These are phyloP conservation scores for Gilbertella persicaria DNA, from an alignment of 371 early-diverging fungal genomes.

Conservation along the genomic window DNA sequence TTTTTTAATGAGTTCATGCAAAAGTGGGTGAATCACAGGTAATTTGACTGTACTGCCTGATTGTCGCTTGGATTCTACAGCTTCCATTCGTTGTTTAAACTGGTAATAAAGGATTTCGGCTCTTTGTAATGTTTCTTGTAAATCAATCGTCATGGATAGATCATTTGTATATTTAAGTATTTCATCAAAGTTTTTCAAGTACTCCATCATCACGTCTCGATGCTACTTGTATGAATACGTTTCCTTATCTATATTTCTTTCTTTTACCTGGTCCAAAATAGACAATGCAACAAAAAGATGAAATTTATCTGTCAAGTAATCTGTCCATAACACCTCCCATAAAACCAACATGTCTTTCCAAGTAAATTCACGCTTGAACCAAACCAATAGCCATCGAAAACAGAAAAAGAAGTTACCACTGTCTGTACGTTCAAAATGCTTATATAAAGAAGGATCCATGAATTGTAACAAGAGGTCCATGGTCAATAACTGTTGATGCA, in stretches of 20 bases:
- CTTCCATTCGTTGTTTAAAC: constrained; percentile 58
- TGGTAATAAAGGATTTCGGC: constrained; percentile 82
- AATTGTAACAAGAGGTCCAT: constrained; percentile 79
- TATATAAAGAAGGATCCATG: constrained; percentile 78
- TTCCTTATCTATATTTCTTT: background rate
- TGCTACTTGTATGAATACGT: constrained; percentile 40
- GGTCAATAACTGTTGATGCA: constrained; percentile 82
- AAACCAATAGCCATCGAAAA: constrained; percentile 93
- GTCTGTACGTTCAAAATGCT: constrained; percentile 77
- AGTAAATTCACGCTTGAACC: constrained; percentile 93
- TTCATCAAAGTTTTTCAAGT: constrained; percentile 85
- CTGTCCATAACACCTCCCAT: constrained; percentile 92
- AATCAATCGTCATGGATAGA: constrained; percentile 72
- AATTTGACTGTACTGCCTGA: constrained; percentile 12
- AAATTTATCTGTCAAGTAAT: constrained; percentile 77
- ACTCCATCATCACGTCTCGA: constrained; percentile 76
- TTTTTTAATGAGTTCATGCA: constrained; percentile 10
- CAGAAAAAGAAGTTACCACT: constrained; percentile 89
- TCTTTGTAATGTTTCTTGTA: constrained; percentile 76
- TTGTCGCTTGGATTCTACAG: constrained; percentile 36
- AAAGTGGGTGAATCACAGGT: constrained; percentile 11
- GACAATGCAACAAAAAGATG: constrained; percentile 89
- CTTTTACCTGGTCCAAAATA: constrained; percentile 68
- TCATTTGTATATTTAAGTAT: constrained; percentile 94
- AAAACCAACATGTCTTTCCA: constrained; percentile 78